A percentile compares a stretch with the other conserved stretches of the same genome.
Conservation (phyloP, 2,329 filamentous ascomycete genomes). For the Parafenestella ontariensis region DNA sequence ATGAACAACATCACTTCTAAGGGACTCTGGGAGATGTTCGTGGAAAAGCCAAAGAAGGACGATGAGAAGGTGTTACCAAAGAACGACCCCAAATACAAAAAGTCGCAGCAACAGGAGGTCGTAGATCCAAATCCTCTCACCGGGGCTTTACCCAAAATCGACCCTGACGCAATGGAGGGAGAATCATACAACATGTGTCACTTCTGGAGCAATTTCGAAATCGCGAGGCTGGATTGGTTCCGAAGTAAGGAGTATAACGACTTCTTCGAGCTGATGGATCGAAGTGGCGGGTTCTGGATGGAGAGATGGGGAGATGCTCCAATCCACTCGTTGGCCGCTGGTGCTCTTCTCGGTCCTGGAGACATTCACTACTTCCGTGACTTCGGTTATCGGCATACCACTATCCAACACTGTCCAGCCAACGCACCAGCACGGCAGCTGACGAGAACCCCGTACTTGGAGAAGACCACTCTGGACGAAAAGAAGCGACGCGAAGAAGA, state of each 20-base stretch:
- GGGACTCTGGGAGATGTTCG: constrained; percentile 98
- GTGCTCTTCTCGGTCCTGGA: constrained; percentile 77
- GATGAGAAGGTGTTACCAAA: constrained; percentile 62
- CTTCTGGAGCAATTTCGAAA: constrained; percentile 99
- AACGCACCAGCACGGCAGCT: constrained; percentile 92
- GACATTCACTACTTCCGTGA: constrained; percentile 99
- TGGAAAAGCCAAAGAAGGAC: constrained; percentile 74
- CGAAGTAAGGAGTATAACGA: constrained; percentile 96
- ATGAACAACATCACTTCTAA: constrained; percentile 88
- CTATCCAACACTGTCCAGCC: constrained; percentile 96
- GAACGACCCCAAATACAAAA: constrained; percentile 70
- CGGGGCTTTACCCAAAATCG: constrained; percentile 77
- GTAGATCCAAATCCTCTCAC: constrained; percentile 75
- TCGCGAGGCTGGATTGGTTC: constrained; percentile 93
- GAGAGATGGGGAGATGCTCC: constrained; percentile 98
- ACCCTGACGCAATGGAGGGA: constrained; percentile 93
- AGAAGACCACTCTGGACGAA: constrained; percentile 80
- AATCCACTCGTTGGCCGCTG: constrained; percentile 95
- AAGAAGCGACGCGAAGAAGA: constrained; percentile 90
- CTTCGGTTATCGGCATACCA: constrained; percentile 97
- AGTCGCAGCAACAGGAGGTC: constrained; percentile 79
- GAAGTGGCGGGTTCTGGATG: constrained; percentile 98
- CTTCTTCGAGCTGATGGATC: constrained; percentile 99
- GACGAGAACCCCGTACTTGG: constrained; percentile 78
- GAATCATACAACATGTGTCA: constrained; percentile 99